These are phyloP conservation scores for Scleromitrula shiraiana DNA, from an alignment of 2,329 filamentous ascomycete species.

Conservation along the genomic window DNA sequence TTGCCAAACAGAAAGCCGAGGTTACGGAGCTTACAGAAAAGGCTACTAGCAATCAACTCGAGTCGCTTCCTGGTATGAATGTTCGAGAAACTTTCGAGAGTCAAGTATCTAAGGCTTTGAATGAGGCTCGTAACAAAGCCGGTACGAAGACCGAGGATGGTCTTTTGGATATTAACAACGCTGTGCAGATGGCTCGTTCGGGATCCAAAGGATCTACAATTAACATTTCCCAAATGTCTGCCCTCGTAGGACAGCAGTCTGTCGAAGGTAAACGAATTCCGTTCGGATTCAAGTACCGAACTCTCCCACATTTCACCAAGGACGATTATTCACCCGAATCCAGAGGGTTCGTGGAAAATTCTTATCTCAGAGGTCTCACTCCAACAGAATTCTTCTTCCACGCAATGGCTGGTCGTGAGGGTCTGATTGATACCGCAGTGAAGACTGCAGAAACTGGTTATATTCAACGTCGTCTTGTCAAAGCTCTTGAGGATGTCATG, in stretches of 20 bases:
- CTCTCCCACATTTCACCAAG: conserved; percentile 95
- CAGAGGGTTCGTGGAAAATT: conserved; percentile 97
- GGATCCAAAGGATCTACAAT: conserved; percentile 98
- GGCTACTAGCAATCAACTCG: conserved; percentile 80
- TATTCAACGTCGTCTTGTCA: conserved; percentile 96
- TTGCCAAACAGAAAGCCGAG: conserved; percentile 72
- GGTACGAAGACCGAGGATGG: conserved; percentile 87
- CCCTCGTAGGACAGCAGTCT: conserved; percentile 93
- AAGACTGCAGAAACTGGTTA: conserved; percentile 99
- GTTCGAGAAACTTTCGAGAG: conserved; percentile 97
- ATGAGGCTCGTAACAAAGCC: conserved; percentile 92
- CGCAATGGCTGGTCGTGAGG: conserved; percentile 99
- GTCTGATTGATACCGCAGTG: conserved; percentile 98
- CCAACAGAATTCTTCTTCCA: conserved; percentile 99
- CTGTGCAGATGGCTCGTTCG: conserved; percentile 90
- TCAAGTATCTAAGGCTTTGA: conserved; percentile 88
- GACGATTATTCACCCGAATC: conserved; percentile 98
- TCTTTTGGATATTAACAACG: conserved; percentile 93
- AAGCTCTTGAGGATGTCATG: conserved; percentile 95
- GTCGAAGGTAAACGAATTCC: conserved; percentile 98
- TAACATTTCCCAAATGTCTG: conserved; percentile 99
- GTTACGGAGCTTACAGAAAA: conserved; percentile 67
- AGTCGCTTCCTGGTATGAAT: conserved; percentile 96
- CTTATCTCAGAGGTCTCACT: conserved; percentile 89
- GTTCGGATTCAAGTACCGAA: conserved; percentile 97